Conservation (phyloP, 768 basidiomycete genomes). For the Panaeolus cyanescens region DNA sequence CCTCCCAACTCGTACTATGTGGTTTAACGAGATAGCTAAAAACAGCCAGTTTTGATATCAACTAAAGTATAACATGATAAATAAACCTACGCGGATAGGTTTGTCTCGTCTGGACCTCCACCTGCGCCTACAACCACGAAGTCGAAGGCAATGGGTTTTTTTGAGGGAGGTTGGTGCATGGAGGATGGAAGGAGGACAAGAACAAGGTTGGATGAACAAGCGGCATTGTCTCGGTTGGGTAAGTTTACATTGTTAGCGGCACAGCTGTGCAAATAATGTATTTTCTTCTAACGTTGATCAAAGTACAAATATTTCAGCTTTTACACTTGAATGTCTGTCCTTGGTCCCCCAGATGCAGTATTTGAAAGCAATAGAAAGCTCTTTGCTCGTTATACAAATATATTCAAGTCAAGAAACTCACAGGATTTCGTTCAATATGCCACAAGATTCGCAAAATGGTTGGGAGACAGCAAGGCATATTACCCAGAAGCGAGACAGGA, state of each 20-base stretch:
- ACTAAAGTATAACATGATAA: neutral
- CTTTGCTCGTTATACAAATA: constrained; percentile 33
- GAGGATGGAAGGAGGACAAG: constrained; percentile 7
- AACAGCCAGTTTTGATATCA: constrained; percentile 1
- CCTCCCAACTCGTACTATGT: constrained; percentile 63
- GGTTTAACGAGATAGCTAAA: constrained; percentile 89
- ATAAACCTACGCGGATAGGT: constrained; percentile 76
- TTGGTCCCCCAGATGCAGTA: constrained; percentile 10
- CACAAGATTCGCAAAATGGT: constrained; percentile 45
- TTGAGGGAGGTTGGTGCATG: constrained; percentile 6
- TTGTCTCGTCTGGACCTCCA: constrained; percentile 89
- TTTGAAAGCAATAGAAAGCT: constrained; percentile 37
- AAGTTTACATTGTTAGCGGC: constrained; percentile 7
- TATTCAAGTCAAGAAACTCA: constrained; percentile 33
- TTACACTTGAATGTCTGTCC: neutral
- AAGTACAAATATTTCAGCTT: neutral
- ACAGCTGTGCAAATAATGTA: neutral
- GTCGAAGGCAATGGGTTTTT: constrained; percentile 52
- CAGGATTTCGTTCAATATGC: constrained; percentile 23
- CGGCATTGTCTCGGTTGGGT: neutral
- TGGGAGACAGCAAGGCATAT: constrained; percentile 50
- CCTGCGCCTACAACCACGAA: constrained; percentile 79
- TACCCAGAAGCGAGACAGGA: constrained; percentile 50
- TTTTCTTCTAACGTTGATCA: neutral
- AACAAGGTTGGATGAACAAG: neutral